Percentiles rank a stretch among this genome's conserved stretches.
Evolutionary conservation across 169 alveolate genomes (phyloP).

Genomic region (Cytauxzoon felis): DNA sequence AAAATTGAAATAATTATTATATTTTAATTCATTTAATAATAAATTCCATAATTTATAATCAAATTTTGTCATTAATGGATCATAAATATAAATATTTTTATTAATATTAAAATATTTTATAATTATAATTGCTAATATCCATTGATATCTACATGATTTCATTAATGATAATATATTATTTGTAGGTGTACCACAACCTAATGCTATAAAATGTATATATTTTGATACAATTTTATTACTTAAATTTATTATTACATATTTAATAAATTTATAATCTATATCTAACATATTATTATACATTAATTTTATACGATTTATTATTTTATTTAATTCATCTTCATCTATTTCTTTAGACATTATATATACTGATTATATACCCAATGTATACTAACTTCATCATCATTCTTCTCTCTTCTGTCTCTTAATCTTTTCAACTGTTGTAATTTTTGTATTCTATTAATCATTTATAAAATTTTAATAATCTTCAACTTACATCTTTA

Average conservation of each 20-base stretch:
- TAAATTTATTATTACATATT: not conserved
- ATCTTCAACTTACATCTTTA: slow-evolving; percentile 45
- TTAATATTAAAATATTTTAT: not conserved
- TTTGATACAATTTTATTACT: not conserved
- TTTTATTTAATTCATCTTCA: no score
- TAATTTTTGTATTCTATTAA: no score
- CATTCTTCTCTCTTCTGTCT: no score
- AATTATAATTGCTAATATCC: slow-evolving; percentile 24
- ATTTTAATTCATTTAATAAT: slow-evolving; percentile 8
- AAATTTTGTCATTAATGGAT: slow-evolving; percentile 52
- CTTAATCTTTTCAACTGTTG: no score
- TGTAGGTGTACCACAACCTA: slow-evolving; percentile 58
- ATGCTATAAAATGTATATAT: slow-evolving; percentile 27
- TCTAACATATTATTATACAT: no score
- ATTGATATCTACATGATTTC: slow-evolving; percentile 32
- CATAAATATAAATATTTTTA: slow-evolving; percentile 35
- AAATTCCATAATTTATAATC: slow-evolving; percentile 37
- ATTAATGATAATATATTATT: slow-evolving; percentile 23
- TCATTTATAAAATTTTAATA: not conserved
- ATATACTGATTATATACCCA: no score
- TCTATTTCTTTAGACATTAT: no score
- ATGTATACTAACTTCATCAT: no score
- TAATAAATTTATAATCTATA: no score
- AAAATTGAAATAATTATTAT: not conserved
- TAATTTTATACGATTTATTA: no score